These are phyloP conservation scores for Lipomyces sp. DNA, from an alignment of 805 yeast species.

Conservation along the genomic window DNA sequence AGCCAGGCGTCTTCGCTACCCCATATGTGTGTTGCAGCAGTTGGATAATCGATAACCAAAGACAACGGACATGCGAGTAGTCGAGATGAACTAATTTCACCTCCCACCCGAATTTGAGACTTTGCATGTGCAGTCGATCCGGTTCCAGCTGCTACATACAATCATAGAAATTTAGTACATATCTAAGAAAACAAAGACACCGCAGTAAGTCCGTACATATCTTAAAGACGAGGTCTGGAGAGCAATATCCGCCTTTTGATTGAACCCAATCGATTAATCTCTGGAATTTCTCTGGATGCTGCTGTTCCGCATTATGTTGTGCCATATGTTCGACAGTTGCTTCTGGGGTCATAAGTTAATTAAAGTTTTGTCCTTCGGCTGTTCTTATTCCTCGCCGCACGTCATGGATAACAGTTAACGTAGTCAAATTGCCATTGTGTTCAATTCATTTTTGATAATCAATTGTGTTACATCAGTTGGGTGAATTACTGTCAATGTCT, in stretches of 20 bases:
- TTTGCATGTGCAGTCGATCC: conserved; percentile 21
- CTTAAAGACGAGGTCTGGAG: conserved; percentile 8
- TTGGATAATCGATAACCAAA: conserved; percentile 21
- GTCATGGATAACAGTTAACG: too few species aligned
- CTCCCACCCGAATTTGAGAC: neutral
- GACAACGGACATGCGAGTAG: conserved; percentile 19
- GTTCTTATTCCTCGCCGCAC: too few species aligned
- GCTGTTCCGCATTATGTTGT: neutral
- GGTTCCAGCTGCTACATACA: conserved; percentile 2
- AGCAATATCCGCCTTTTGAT: conserved; percentile 18
- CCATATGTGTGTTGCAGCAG: conserved; percentile 12
- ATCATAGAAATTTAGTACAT: neutral
- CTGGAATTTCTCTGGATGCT: conserved; percentile 1
- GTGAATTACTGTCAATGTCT: too few species aligned
- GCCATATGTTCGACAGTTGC: too few species aligned
- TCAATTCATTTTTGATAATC: too few species aligned
- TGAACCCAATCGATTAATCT: conserved; percentile 16
- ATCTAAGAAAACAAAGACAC: neutral
- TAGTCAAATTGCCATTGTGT: too few species aligned
- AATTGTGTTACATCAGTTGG: too few species aligned
- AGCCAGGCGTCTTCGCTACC: conserved; percentile 6
- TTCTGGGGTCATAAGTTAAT: too few species aligned
- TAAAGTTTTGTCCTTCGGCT: too few species aligned
- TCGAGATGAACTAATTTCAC: neutral
- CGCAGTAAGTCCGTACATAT: conserved; percentile 2